Conservation (phyloP, 106 monocot species). For the Xerophyta viscosa region DNA sequence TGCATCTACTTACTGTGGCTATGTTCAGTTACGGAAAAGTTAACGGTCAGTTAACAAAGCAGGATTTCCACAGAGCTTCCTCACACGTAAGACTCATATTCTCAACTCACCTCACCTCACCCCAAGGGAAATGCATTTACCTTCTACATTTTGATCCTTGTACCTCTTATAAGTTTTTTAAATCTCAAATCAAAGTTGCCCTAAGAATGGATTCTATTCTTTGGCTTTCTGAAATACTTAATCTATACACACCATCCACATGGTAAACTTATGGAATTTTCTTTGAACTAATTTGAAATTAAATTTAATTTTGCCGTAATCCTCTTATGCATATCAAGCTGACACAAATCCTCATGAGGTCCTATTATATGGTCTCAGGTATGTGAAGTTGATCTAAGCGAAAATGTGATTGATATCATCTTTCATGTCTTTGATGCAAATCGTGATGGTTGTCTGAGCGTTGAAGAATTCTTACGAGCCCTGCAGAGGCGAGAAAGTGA, state of each 20-base stretch:
- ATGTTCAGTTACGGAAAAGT: slow-evolving; percentile 77
- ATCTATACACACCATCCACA: too few species aligned
- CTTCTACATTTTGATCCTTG: too few species aligned
- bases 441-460: slow-evolving; percentile 58
- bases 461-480: slow-evolving; percentile 60
- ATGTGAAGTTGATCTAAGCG: slow-evolving; percentile 59
- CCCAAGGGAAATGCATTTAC: too few species aligned
- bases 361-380: slow-evolving; percentile 56
- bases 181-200: too few species aligned
- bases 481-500: slow-evolving; percentile 62
- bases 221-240: too few species aligned
- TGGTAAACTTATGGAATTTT: too few species aligned
- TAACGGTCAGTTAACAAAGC: slow-evolving; percentile 73
- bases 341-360: too few species aligned
- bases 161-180: too few species aligned
- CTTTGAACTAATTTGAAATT: too few species aligned
- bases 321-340: too few species aligned
- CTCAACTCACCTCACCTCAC: too few species aligned
- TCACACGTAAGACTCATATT: slow-evolving; percentile 41
- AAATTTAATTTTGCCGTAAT: not conserved
- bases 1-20: slow-evolving; percentile 58
- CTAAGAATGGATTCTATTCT: too few species aligned
- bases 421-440: slow-evolving; percentile 90
- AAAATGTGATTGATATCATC: slow-evolving; percentile 68
- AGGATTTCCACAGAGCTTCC: slow-evolving; percentile 81